Base-by-base conservation (phyloP, 2,329 filamentous ascomycete species). In the Curvularia spicifera region DNA sequence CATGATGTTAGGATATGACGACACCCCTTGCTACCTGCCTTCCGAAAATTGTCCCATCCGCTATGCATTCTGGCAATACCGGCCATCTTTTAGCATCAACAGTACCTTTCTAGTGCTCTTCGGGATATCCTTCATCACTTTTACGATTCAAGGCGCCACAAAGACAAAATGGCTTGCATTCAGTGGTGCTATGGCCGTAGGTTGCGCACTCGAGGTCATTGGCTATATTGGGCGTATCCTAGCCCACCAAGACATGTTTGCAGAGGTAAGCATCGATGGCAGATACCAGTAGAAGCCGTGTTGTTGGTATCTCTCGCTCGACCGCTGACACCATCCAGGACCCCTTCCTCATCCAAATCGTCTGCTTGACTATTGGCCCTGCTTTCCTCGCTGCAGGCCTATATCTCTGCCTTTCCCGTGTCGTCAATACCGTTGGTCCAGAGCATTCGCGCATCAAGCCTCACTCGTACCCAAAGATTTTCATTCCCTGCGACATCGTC, bases 291-390 rank as follows among this genome's bases (percentile, higher is more conserved):
- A 15, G 33, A 5, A 8, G 28, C 39, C 20, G 13, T 29, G n/a
- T 28, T 18, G 13, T 20, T n/a, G 28, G 12, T 15, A 29, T 26
- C 20, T 6, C 8, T 13, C 3, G 20, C n/a, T 15, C 15, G 28
- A 15, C 37, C 5, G 28, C 65, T 65, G 20, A 67, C 52, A 39
- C 20, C 6, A 12, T 15, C 1, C 29, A 87, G 69, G 69, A 70
- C 12, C 85, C 82, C 7, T 91, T 90, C 70, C 81, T 89, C 71
- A 81, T 89, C n/a, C 85, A 90, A 70, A 88, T 89, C 62, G 82
- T 84, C 59, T 87, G 85, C 73, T 79, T 90, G 50, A 85, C 82
- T 64, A 82, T 83, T 44, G 81, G 78, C 0, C 72, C 72, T 9
- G 83, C 85, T 53, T 87, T 85, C 72, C 81, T 84, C 67, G 81